Evolutionary conservation across 306 rosid species (phyloP).

Genomic region (Glycine tomentella): DNA sequence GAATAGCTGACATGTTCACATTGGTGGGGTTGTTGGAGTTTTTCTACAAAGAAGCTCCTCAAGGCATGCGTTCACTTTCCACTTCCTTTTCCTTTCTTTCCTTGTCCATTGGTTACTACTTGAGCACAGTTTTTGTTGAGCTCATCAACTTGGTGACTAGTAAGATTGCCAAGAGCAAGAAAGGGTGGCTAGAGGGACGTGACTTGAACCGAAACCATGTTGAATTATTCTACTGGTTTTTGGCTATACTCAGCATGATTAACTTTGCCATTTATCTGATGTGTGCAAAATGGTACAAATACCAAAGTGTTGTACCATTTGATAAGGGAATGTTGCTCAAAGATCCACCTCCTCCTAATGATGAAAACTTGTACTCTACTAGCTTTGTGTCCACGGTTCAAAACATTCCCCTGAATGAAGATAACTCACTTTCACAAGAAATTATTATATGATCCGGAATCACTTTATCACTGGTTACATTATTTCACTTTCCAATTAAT

Average conservation of each 20-base stretch:
- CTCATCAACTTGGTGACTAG: conserved; percentile 51
- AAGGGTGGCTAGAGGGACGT: conserved; percentile 64
- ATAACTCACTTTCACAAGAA: not conserved
- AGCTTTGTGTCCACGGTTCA: conserved; percentile 25
- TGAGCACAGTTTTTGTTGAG: conserved; percentile 60
- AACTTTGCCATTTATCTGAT: conserved; percentile 51
- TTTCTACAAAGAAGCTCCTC: conserved; percentile 67
- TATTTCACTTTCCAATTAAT: not conserved
- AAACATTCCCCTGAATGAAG: conserved; percentile 16
- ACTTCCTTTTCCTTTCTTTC: conserved; percentile 65
- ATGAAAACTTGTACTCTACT: conserved; percentile 30
- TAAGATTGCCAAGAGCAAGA: conserved; percentile 42
- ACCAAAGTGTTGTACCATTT: conserved; percentile 45
- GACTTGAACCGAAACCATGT: conserved; percentile 55
- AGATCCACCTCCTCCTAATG: not conserved
- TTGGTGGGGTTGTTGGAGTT: conserved; percentile 63
- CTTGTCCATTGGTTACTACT: conserved; percentile 59
- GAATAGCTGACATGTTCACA: conserved; percentile 72
- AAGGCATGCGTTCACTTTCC: conserved; percentile 62
- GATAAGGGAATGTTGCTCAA: conserved; percentile 37
- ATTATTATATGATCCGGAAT: not conserved
- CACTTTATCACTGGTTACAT: not conserved
- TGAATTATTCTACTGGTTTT: conserved; percentile 59
- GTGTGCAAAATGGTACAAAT: conserved; percentile 70
- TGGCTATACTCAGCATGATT: conserved; percentile 58